Percentiles rank a stretch among this genome's conserved stretches.
These are phyloP conservation scores for Leptodontidium sp. DNA, from an alignment of 2,329 filamentous ascomycete genomes.

Conservation along the genomic window DNA sequence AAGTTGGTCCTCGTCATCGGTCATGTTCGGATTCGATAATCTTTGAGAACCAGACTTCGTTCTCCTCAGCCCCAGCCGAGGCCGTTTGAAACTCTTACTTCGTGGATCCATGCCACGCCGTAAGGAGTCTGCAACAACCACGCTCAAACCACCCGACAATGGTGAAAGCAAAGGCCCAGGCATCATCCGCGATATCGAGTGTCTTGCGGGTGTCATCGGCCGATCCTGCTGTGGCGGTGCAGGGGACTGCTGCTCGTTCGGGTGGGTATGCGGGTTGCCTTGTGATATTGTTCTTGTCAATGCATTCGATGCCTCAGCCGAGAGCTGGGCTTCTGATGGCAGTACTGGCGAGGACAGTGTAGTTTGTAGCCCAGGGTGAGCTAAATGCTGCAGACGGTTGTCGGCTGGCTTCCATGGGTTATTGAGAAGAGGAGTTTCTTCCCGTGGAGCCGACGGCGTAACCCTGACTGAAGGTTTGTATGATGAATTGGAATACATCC, in stretches of 20 bases:
- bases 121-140: slow-evolving; percentile 70
- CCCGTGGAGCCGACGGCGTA: slow-evolving; percentile 27
- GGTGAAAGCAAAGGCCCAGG: slow-evolving; percentile 67
- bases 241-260: slow-evolving; percentile 43
- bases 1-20: slow-evolving; percentile 33
- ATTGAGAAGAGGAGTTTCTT: slow-evolving; percentile 40
- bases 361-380: slow-evolving; percentile 38
- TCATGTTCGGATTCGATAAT: slow-evolving; percentile 30
- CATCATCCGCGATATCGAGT: slow-evolving; percentile 60
- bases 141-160: slow-evolving; percentile 66
- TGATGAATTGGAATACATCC: slow-evolving; percentile 38
- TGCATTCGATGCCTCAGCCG: slow-evolving; percentile 37
- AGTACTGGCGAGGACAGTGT: slow-evolving; percentile 43
- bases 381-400: slow-evolving; percentile 32
- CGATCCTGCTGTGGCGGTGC: slow-evolving; percentile 49
- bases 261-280: slow-evolving; percentile 42
- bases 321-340: slow-evolving; percentile 43
- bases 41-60: slow-evolving; percentile 43
- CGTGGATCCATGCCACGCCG: slow-evolving; percentile 58
- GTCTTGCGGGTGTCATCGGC: slow-evolving; percentile 52
- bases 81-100: slow-evolving; percentile 43
- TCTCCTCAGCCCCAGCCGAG: slow-evolving; percentile 40
- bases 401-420: slow-evolving; percentile 43
- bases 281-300: slow-evolving; percentile 40
- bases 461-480: slow-evolving; percentile 34